Percentiles rank a stretch among this genome's conserved stretches.
phyloP scores from a whole-genome alignment of 495 filamentous ascomycete species.

The Hypoxylon trugodes region DNA sequence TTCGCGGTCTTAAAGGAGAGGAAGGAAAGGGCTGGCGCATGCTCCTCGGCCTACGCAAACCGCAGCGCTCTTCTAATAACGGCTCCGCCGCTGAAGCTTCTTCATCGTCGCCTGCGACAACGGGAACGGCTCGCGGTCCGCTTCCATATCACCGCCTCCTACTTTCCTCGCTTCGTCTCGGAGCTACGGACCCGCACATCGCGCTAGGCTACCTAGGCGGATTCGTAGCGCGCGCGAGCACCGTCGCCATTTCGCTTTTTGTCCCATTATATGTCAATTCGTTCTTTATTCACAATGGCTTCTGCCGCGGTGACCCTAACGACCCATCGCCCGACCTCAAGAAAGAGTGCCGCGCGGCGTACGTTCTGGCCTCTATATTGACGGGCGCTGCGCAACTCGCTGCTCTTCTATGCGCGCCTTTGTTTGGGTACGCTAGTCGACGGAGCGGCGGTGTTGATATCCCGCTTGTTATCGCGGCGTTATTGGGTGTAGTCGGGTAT shows the following conservation, averaged over 20 bases:
- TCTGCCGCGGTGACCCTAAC: slow-evolving; percentile 71
- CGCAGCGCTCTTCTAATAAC: neutral
- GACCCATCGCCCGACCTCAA: slow-evolving; percentile 74
- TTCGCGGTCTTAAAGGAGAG: slow-evolving; percentile 80
- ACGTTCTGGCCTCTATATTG: slow-evolving; percentile 81
- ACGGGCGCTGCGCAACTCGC: slow-evolving; percentile 88
- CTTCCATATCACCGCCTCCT: slow-evolving; percentile 63
- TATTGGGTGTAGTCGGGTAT: slow-evolving; percentile 80
- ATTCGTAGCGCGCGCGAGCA: slow-evolving; percentile 95
- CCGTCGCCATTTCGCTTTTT: slow-evolving; percentile 92
- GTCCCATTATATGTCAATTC: slow-evolving; percentile 90
- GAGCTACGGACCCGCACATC: slow-evolving; percentile 77
- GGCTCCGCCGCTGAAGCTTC: neutral
- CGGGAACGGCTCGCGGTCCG: slow-evolving; percentile 7
- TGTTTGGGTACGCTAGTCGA: slow-evolving; percentile 82
- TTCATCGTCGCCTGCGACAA: neutral
- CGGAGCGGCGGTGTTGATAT: slow-evolving; percentile 68
- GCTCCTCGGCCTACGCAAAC: slow-evolving; percentile 54
- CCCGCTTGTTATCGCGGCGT: slow-evolving; percentile 75
- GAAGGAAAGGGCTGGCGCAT: slow-evolving; percentile 73
- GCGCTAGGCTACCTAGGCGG: slow-evolving; percentile 90
- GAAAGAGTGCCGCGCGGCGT: slow-evolving; percentile 80
- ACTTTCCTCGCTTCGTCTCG: slow-evolving; percentile 72
- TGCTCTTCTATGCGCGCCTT: slow-evolving; percentile 82
- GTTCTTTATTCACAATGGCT: slow-evolving; percentile 83